phyloP scores from a whole-genome alignment of 345 rosid genomes.

The Pelargonium nanum region DNA sequence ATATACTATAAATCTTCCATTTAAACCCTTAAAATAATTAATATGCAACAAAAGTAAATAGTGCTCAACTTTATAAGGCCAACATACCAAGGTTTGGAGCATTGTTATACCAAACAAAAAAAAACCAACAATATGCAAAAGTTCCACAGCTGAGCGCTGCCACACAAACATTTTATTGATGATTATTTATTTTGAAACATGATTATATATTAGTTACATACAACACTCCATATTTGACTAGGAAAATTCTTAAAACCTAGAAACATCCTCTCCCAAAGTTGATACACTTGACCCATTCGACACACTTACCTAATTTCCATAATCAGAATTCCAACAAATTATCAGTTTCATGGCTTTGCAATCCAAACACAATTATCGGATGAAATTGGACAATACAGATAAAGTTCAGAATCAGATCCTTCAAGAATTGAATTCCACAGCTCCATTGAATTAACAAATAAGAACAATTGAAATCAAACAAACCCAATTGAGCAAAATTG shows the following conservation, averaged over 20 bases:
- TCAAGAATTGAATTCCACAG: background rate
- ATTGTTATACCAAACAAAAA: background rate
- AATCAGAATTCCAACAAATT: background rate
- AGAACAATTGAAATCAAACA: background rate
- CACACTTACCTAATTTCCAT: background rate
- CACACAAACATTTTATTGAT: background rate
- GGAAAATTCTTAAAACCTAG: background rate
- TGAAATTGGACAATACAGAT: too few relatives aligned
- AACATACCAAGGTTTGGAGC: background rate
- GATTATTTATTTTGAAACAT: too few relatives aligned
- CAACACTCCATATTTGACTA: background rate
- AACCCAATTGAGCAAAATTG: background rate
- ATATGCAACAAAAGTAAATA: background rate
- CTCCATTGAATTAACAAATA: too few relatives aligned
- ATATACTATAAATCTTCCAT: too few relatives aligned
- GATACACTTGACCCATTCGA: background rate
- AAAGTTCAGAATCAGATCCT: background rate
- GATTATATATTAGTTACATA: background rate
- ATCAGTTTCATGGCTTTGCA: background rate
- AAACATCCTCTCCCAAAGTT: too few relatives aligned
- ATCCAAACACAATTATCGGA: background rate
- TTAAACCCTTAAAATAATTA: too few relatives aligned
- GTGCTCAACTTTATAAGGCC: background rate
- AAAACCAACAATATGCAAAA: background rate
- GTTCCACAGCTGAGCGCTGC: background rate